These are phyloP conservation scores for Amanita pseudoporphyria DNA, from an alignment of 768 basidiomycete genomes.

Conservation along the genomic window DNA sequence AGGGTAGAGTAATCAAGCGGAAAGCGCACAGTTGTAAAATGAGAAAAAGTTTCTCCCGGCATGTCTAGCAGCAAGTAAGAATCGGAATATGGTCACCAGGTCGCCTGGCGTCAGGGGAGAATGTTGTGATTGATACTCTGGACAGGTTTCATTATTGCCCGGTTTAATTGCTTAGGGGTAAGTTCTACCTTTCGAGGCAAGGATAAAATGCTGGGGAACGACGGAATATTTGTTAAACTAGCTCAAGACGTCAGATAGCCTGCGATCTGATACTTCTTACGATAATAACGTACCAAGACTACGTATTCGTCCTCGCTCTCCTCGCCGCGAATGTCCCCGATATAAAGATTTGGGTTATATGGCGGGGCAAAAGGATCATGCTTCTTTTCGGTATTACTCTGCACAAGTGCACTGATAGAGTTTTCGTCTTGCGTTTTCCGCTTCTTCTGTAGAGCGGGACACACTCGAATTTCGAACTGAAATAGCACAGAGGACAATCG, in stretches of 20 bases:
- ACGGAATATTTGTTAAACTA: conserved; percentile 86
- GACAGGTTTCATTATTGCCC: background rate
- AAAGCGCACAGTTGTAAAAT: conserved; percentile 82
- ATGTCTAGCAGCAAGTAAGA: conserved; percentile 61
- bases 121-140: conserved; percentile 71
- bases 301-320: conserved; percentile 50
- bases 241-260: background rate
- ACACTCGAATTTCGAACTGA: conserved; percentile 82
- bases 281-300: conserved; percentile 45
- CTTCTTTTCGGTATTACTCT: conserved; percentile 11
- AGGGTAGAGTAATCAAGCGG: background rate
- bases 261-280: background rate
- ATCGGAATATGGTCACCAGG: conserved; percentile 64
- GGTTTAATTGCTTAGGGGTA: background rate
- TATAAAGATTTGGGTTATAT: conserved; percentile 63
- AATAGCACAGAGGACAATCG: background rate
- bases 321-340: conserved; percentile 67
- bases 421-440: conserved; percentile 17
- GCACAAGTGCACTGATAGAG: background rate
- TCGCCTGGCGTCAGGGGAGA: conserved; percentile 75
- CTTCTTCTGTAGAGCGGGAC: conserved; percentile 81
- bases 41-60: conserved; percentile 56
- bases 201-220: conserved; percentile 76
- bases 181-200: conserved; percentile 67
- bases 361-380: conserved; percentile 81